Conservation (phyloP, 2,329 filamentous ascomycete species). For the Phialophora macrospora region DNA sequence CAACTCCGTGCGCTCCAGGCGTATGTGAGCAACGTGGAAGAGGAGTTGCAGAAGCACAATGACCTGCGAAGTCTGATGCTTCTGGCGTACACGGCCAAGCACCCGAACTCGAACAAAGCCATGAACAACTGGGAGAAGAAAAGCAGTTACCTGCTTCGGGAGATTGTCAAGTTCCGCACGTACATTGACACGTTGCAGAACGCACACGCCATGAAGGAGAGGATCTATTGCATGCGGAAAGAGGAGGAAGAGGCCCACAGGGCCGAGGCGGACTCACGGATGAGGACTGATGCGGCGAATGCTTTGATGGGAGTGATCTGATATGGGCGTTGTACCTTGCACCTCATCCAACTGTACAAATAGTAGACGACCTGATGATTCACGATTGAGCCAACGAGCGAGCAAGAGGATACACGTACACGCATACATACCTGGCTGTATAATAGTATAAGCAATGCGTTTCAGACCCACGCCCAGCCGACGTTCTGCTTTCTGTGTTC, state of each 20-base stretch:
- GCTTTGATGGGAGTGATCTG: slow-evolving; percentile 9
- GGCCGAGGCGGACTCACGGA: slow-evolving; percentile 27
- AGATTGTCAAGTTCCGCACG: slow-evolving; percentile 95
- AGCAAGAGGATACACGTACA: background rate
- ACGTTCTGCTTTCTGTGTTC: background rate
- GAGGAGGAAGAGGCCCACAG: slow-evolving; percentile 33
- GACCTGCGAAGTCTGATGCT: slow-evolving; percentile 85
- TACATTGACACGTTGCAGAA: slow-evolving; percentile 85
- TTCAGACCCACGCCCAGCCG: background rate
- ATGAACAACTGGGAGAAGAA: slow-evolving; percentile 98
- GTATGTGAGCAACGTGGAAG: slow-evolving; percentile 85
- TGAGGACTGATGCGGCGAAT: slow-evolving; percentile 13
- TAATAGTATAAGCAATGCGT: background rate
- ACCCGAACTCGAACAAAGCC: slow-evolving; percentile 78
- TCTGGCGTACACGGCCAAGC: slow-evolving; percentile 83
- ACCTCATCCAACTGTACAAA: slow-evolving; percentile 10
- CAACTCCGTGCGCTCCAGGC: slow-evolving; percentile 74
- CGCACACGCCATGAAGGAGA: slow-evolving; percentile 71
- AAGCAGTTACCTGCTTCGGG: slow-evolving; percentile 84
- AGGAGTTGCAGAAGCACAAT: slow-evolving; percentile 85
- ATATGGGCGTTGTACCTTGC: background rate
- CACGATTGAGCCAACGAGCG: slow-evolving; percentile 2
- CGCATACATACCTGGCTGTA: background rate
- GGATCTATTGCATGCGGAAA: slow-evolving; percentile 62
- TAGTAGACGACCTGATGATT: slow-evolving; percentile 21